Evolutionary conservation across 257 asterid species (phyloP).

Genomic region (Anisodus acutangulus): DNA sequence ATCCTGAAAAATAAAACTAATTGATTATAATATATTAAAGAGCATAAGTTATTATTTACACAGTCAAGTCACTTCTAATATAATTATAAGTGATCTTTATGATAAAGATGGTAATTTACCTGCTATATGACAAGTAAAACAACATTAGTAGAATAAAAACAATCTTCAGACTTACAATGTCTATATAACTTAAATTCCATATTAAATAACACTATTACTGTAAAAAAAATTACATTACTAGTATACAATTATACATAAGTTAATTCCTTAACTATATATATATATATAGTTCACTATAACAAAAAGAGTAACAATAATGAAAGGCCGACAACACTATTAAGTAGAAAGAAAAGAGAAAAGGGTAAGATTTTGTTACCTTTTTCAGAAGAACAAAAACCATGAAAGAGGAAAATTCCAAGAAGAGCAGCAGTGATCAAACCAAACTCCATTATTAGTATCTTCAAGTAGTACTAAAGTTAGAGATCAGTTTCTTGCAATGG

Average conservation of each 20-base stretch:
- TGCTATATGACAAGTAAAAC: background rate
- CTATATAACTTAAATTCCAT: background rate
- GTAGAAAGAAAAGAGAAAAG: background rate
- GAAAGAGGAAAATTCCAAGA: conserved; percentile 50
- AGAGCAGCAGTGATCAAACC: conserved; percentile 39
- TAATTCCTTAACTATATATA: background rate
- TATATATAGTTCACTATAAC: too few species aligned
- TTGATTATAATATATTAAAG: background rate
- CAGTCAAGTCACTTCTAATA: too few species aligned
- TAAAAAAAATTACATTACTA: too few species aligned
- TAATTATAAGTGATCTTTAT: too few species aligned
- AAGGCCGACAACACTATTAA: background rate
- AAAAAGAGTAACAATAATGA: too few species aligned
- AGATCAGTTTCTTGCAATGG: background rate
- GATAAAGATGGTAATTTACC: background rate
- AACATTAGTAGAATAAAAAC: background rate
- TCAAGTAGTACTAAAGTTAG: background rate
- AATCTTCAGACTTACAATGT: background rate
- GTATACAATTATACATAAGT: background rate
- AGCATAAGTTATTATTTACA: background rate
- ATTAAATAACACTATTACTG: too few species aligned
- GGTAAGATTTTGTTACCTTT: conserved; percentile 42
- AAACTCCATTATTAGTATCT: conserved; percentile 33
- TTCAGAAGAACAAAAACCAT: conserved; percentile 51
- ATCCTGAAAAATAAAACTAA: background rate